Evolutionary conservation across 106 monocot genomes (phyloP).

Genomic region (Platanthera zijinensis): DNA sequence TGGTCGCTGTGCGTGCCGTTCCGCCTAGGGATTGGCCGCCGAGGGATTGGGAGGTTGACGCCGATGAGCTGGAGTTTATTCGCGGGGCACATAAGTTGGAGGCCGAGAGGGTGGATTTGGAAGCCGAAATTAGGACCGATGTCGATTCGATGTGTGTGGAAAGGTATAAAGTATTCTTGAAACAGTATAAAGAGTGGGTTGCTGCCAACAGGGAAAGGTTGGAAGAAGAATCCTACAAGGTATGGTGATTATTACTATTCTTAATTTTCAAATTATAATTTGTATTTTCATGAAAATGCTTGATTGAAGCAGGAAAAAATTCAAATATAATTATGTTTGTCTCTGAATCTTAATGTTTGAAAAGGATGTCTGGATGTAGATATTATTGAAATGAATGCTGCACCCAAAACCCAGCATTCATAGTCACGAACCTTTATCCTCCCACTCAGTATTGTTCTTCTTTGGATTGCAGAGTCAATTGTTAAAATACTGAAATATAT

Average conservation of each 20-base stretch:
- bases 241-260: conserved; percentile 2
- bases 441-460: too few species aligned
- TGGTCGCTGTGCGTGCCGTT: conserved; percentile 51
- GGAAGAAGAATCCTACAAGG: conserved; percentile 92
- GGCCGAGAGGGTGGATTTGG: conserved; percentile 46
- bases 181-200: conserved; percentile 95
- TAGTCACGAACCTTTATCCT: too few species aligned
- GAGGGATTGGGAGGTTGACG: conserved; percentile 84
- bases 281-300: background rate
- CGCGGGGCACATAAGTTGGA: conserved; percentile 59
- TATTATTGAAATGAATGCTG: too few species aligned
- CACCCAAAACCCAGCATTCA: too few species aligned
- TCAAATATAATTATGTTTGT: background rate
- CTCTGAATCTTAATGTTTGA: background rate
- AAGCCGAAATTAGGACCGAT: conserved; percentile 33
- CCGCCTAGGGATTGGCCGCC: conserved; percentile 97
- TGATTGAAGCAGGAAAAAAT: background rate
- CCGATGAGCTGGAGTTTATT: conserved; percentile 69
- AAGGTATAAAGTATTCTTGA: conserved; percentile 84
- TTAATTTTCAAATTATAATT: background rate
- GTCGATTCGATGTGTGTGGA: conserved; percentile 40
- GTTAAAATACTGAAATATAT: too few species aligned
- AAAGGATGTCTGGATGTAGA: too few species aligned
- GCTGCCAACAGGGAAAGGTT: conserved; percentile 60
- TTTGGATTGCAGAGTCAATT: too few species aligned